These are phyloP conservation scores for Colletotrichum liriopes DNA, from an alignment of 2,329 filamentous ascomycete species.

Conservation along the genomic window DNA sequence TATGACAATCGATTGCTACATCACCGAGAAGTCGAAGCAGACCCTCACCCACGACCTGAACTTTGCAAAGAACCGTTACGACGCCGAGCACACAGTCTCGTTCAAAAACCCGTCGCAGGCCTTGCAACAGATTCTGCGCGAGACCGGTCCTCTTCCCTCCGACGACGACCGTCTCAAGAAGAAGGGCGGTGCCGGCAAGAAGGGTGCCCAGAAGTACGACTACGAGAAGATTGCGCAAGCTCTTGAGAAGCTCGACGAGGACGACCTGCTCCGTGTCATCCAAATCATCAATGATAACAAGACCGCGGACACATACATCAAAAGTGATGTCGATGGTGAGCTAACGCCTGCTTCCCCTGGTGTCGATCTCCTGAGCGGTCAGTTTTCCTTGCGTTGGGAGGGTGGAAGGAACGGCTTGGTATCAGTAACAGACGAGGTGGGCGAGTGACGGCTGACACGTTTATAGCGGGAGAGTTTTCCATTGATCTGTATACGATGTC, in stretches of 20 bases:
- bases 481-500: conserved; percentile 98
- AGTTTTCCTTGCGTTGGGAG: conserved; percentile 40
- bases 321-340: conserved; percentile 95
- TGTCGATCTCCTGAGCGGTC: conserved; percentile 39
- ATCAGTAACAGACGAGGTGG: not conserved
- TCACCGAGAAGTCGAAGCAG: conserved; percentile 89
- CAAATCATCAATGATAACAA: conserved; percentile 99
- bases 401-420: conserved; percentile 21
- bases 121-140: conserved; percentile 83
- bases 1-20: conserved; percentile 87
- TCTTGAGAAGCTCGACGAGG: conserved; percentile 89
- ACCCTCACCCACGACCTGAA: conserved; percentile 90
- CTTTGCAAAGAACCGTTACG: conserved; percentile 86
- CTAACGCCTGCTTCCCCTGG: conserved; percentile 53
- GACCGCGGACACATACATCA: conserved; percentile 92
- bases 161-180: conserved; percentile 74
- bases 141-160: conserved; percentile 88
- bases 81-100: conserved; percentile 83
- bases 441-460: conserved; percentile 50
- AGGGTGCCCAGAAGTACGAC: conserved; percentile 82
- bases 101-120: conserved; percentile 95
- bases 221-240: conserved; percentile 98
- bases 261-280: conserved; percentile 94
- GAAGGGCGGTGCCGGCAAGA: conserved; percentile 81
- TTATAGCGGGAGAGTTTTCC: conserved; percentile 93